A percentile compares a stretch with the other conserved stretches of the same genome.
These are phyloP conservation scores for Lantana camara DNA, from an alignment of 257 asterid species.

Conservation along the genomic window DNA sequence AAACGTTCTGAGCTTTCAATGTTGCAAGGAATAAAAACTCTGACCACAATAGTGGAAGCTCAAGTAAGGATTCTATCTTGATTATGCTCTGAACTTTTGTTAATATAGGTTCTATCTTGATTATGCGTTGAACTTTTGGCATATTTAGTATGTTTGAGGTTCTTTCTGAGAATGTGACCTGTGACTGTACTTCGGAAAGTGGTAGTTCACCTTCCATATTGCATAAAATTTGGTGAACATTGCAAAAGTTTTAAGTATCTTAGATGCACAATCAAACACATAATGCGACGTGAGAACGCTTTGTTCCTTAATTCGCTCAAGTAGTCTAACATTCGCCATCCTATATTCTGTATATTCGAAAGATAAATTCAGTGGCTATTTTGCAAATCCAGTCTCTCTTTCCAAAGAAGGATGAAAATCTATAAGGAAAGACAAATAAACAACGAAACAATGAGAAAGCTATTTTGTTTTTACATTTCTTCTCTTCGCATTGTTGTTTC, in stretches of 20 bases:
- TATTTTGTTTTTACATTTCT: not conserved
- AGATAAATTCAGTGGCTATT: slow-evolving; percentile 13
- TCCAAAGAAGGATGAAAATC: not conserved
- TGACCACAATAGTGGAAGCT: slow-evolving; percentile 51
- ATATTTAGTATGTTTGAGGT: not conserved
- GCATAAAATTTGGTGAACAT: no score
- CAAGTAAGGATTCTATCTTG: slow-evolving; percentile 67
- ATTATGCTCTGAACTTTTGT: no score
- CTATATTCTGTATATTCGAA: slow-evolving; percentile 8
- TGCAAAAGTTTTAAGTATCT: no score
- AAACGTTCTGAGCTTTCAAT: no score
- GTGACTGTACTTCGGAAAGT: no score
- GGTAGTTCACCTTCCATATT: not conserved
- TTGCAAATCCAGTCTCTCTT: not conserved
- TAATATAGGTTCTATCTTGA: no score
- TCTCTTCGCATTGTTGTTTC: not conserved
- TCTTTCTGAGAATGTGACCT: not conserved
- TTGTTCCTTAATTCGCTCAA: no score
- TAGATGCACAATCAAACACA: no score
- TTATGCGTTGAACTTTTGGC: slow-evolving; percentile 6
- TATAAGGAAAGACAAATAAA: no score
- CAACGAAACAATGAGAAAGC: not conserved
- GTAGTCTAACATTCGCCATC: not conserved
- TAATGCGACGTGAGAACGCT: no score
- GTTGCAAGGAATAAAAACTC: no score